Conservation (phyloP, 192 early-diverging fungal genomes). For the Backusella westeae region DNA sequence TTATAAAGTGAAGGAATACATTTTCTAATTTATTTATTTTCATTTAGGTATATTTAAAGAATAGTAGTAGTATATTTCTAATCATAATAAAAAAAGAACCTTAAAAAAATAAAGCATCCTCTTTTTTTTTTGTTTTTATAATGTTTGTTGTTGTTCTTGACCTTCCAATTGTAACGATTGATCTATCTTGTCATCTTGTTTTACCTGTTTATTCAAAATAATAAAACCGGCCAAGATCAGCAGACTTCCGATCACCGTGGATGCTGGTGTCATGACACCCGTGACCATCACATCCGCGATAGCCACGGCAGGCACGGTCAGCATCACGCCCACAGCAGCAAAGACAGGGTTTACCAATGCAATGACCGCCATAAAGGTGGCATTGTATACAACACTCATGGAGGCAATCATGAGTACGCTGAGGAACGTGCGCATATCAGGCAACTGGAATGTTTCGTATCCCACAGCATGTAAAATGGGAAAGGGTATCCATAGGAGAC, state of each 20-base stretch:
- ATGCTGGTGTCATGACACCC: constrained; percentile 48
- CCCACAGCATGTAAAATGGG: constrained; percentile 62
- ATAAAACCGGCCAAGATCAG: constrained; percentile 56
- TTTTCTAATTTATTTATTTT: not conserved
- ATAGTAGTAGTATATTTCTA: not conserved
- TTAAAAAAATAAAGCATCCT: not conserved
- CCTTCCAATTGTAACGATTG: not conserved
- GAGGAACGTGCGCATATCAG: constrained; percentile 46
- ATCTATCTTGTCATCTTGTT: constrained; percentile 24
- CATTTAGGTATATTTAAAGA: not conserved
- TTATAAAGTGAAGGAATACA: not conserved
- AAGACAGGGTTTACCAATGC: constrained; percentile 66
- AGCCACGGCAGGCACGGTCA: constrained; percentile 74
- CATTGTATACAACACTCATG: constrained; percentile 76
- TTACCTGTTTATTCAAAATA: constrained; percentile 36
- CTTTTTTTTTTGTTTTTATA: not conserved
- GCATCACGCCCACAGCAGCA: constrained; percentile 79
- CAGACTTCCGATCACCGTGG: constrained; percentile 49
- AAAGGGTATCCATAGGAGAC: constrained; percentile 70
- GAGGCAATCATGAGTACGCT: constrained; percentile 64
- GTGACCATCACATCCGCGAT: constrained; percentile 52
- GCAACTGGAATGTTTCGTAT: constrained; percentile 68
- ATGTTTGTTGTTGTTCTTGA: not conserved
- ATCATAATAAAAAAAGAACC: not conserved
- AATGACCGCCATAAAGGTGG: constrained; percentile 74